A percentile compares a stretch with the other conserved stretches of the same genome.
phyloP scores from a whole-genome alignment of 352 stramenopile genomes.

The Pythium aquatile region DNA sequence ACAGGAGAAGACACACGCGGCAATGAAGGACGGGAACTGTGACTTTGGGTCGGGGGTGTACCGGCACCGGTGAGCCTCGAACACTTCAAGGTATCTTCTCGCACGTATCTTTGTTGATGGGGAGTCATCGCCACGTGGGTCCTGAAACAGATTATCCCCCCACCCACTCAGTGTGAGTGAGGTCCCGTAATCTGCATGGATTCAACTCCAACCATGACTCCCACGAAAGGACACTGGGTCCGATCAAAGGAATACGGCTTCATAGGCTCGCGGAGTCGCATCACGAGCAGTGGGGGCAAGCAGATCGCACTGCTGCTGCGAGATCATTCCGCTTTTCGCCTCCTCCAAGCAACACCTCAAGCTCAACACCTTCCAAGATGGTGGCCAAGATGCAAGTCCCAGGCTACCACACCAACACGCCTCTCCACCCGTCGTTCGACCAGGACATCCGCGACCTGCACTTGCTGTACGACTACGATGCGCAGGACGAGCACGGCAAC shows the following conservation, averaged over 20 bases:
- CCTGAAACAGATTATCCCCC: background rate
- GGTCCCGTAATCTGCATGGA: background rate
- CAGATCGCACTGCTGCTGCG: no score
- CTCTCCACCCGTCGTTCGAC: conserved; percentile 52
- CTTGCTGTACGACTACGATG: conserved; percentile 56
- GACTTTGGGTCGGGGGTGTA: background rate
- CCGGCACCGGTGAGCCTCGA: background rate
- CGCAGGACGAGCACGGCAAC: conserved; percentile 37
- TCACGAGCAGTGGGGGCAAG: no score
- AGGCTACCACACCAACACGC: conserved; percentile 57
- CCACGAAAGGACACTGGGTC: no score
- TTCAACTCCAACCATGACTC: no score
- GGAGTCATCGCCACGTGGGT: background rate
- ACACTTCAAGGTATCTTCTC: background rate
- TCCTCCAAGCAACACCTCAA: background rate
- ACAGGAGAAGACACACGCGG: background rate
- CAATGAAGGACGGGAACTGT: no score
- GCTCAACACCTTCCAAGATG: background rate
- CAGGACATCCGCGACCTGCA: conserved; percentile 55
- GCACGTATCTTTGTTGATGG: background rate
- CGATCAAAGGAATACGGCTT: no score
- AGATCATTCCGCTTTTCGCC: background rate
- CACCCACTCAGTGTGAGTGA: background rate
- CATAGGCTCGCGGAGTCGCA: no score
- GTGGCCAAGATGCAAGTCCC: conserved; percentile 22